Evolutionary conservation across 805 yeast genomes (phyloP).

Genomic region (Barnettozyma botsteinii): DNA sequence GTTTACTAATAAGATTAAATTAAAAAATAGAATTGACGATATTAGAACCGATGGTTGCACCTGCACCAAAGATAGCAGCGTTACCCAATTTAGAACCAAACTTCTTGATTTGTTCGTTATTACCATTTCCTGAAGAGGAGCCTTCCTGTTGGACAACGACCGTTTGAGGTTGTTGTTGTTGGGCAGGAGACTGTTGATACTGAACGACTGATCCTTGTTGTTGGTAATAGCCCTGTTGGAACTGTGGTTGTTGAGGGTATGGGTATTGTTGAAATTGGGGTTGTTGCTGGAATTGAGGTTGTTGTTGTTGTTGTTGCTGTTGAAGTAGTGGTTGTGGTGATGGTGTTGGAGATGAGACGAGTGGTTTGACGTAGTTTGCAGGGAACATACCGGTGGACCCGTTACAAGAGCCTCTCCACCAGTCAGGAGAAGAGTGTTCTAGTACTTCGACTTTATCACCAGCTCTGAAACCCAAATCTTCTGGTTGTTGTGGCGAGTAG

Average conservation of each 20-base stretch:
- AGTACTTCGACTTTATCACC: constrained; percentile 69
- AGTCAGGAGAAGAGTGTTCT: constrained; percentile 73
- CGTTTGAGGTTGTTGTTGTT: constrained; percentile 29
- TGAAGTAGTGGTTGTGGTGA: constrained; percentile 5
- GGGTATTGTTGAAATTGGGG: too few species aligned
- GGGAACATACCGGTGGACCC: constrained; percentile 81
- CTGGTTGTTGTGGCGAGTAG: constrained; percentile 67
- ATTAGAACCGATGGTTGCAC: constrained; percentile 88
- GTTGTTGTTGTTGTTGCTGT: constrained; percentile 19
- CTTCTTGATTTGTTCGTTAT: constrained; percentile 41
- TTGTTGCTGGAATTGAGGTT: constrained; percentile 30
- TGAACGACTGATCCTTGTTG: constrained; percentile 28
- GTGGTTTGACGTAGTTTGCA: constrained; percentile 63
- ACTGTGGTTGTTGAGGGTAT: constrained; percentile 29
- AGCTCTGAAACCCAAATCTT: constrained; percentile 56
- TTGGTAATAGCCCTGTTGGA: constrained; percentile 24
- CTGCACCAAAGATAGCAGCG: constrained; percentile 95
- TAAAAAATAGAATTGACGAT: constrained; percentile 68
- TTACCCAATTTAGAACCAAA: constrained; percentile 80
- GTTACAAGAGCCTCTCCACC: constrained; percentile 81
- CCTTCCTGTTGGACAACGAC: constrained; percentile 22
- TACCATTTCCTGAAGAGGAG: neutral
- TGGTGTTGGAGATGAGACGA: constrained; percentile 12
- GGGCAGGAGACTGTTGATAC: constrained; percentile 26
- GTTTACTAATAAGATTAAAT: constrained; percentile 2